Base-by-base conservation (phyloP, 2,329 filamentous ascomycete species). In the Zymoseptoria crescenta region DNA sequence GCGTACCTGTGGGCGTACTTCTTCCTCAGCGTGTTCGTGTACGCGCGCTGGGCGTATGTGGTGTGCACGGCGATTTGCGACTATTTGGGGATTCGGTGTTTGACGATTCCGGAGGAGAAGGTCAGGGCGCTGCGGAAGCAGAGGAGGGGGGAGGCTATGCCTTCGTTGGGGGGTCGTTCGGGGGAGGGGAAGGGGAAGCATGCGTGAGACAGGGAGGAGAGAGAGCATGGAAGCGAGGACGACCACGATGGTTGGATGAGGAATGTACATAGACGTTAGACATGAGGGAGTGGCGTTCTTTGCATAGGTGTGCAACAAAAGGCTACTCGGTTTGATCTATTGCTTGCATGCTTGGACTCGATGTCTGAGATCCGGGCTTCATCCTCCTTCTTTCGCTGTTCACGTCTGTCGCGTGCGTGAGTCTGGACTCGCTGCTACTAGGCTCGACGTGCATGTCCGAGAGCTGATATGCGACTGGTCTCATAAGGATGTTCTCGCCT, bases 41-140 rank as follows among this genome's bases (percentile, higher is more conserved):
- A 99, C 75, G 92, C 89, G 74, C 85, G 88, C 66, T 99, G 94
- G 94, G 94, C 94, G 0, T 87, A 88, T 68, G 79, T 96, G 49
- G 92, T 97, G 53, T 91, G 96, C 69, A 88, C 86, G 63, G 89
- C 88, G 72, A 97, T 99, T 68, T 97, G 94, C 77, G 82, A 87
- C 57, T 97, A 89, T 75, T 79, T 99, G 24, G 91, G 90, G 62
- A 99, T 99, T 79, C 94, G 93, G 71, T 96, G 93, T 70, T 77
- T 99, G 65, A 97, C 92, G 0, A 96, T 99, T 61, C 76, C 77
- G 2, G 66, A 68, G 51, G 70, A 73, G 51, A 74, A 72, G 58
- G 70, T 67, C 65, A 66, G 62, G 55, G 67, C 65, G 16, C 57
- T 72, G 49, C 62, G 72, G 58, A 58, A 62, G 60, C 63, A 67